A percentile compares a stretch with the other conserved stretches of the same genome.
These are phyloP conservation scores for Vigna reflexopilosa DNA, from an alignment of 306 rosid genomes.

Conservation along the genomic window DNA sequence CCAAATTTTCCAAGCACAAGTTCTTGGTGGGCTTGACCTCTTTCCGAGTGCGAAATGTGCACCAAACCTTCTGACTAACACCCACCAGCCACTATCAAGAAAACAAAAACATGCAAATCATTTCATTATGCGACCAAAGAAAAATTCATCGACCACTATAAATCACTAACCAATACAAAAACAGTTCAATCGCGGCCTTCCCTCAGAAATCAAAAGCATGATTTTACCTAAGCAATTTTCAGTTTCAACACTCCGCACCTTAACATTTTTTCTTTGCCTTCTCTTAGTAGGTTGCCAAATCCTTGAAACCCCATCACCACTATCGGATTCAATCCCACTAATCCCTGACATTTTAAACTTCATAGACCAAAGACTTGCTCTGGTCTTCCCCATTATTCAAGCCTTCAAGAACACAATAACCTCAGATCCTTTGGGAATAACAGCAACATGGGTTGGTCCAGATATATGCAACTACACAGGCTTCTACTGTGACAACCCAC, in stretches of 20 bases:
- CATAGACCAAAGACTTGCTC: constrained; percentile 63
- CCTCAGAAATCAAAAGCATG: constrained; percentile 41
- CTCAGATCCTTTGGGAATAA: constrained; percentile 73
- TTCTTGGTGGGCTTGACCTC: constrained; percentile 37
- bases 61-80: constrained; percentile 22
- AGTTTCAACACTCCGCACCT: constrained; percentile 29
- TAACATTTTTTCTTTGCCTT: constrained; percentile 31
- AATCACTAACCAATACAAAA: constrained; percentile 19
- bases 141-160: constrained; percentile 35
- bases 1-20: constrained; percentile 39
- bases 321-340: constrained; percentile 25
- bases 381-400: constrained; percentile 73
- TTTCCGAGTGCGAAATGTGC: constrained; percentile 29
- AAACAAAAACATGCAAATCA: not conserved
- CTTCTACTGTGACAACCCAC: constrained; percentile 79
- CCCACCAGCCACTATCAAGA: constrained; percentile 32
- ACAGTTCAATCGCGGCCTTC: not conserved
- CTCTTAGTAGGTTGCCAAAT: constrained; percentile 39
- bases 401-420: constrained; percentile 75
- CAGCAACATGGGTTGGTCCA: constrained; percentile 81
- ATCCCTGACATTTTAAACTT: constrained; percentile 53
- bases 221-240: constrained; percentile 18
- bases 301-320: constrained; percentile 30
- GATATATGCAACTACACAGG: constrained; percentile 79
- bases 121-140: constrained; percentile 8